Evolutionary conservation across 495 filamentous ascomycete genomes (phyloP).

Genomic region (Podospora pseudoanserina): DNA sequence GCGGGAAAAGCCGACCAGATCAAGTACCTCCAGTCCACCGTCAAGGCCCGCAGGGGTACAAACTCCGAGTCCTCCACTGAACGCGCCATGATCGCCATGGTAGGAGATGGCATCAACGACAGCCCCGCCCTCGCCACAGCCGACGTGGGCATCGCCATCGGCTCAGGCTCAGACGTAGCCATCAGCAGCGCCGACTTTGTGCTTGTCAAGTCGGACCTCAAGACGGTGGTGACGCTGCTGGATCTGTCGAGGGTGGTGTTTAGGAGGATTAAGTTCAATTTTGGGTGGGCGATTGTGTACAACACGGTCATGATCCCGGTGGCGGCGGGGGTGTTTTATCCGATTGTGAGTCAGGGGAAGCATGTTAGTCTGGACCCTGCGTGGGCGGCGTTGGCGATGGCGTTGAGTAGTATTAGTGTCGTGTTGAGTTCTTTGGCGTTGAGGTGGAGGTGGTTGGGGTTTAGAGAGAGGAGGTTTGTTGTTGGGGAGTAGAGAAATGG

Average conservation of each 20-base stretch:
- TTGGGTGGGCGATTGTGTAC: slow-evolving; percentile 84
- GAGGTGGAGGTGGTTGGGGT: slow-evolving; percentile 51
- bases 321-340: slow-evolving; percentile 78
- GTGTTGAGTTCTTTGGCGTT: slow-evolving; percentile 68
- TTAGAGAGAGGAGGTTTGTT: slow-evolving; percentile 32
- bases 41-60: slow-evolving; percentile 36
- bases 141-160: slow-evolving; percentile 81
- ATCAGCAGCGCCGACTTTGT: slow-evolving; percentile 80
- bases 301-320: slow-evolving; percentile 77
- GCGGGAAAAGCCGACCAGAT: slow-evolving; percentile 84
- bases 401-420: slow-evolving; percentile 77
- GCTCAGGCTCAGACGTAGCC: slow-evolving; percentile 79
- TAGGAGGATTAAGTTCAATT: slow-evolving; percentile 77
- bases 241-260: slow-evolving; percentile 71
- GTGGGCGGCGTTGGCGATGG: slow-evolving; percentile 87
- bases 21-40: slow-evolving; percentile 64
- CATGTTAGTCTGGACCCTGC: slow-evolving; percentile 68
- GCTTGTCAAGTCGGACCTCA: slow-evolving; percentile 69
- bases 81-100: slow-evolving; percentile 47
- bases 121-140: slow-evolving; percentile 75
- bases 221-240: slow-evolving; percentile 66
- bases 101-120: slow-evolving; percentile 90
- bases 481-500: not conserved
- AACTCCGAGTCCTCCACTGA: slow-evolving; percentile 26
- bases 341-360: slow-evolving; percentile 50